Percentiles rank a stretch among this genome's conserved stretches.
phyloP scores from a whole-genome alignment of 129 eudicot genomes.

The Saussurea involucrata region DNA sequence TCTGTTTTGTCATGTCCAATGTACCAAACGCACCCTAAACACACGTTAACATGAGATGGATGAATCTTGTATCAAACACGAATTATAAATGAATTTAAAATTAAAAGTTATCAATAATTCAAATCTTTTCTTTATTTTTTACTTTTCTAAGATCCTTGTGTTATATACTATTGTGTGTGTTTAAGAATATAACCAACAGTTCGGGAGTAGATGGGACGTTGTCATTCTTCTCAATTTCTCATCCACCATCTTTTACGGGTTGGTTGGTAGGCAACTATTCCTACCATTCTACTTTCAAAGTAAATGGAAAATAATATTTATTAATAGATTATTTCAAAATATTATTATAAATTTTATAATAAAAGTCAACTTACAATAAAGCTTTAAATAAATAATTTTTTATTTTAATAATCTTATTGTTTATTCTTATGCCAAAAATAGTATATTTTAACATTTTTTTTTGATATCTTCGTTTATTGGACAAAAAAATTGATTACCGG shows the following conservation, averaged over 20 bases:
- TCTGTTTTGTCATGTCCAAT: too few relatives aligned
- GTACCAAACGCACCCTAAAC: too few relatives aligned
- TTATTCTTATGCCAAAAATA: background rate
- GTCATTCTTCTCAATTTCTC: background rate
- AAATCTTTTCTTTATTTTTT: too few relatives aligned
- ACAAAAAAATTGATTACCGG: background rate
- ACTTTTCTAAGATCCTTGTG: too few relatives aligned
- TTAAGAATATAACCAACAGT: background rate
- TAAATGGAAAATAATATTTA: background rate
- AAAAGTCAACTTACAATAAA: background rate
- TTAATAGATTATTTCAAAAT: background rate
- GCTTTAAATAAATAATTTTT: background rate
- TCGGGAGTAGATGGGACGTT: background rate
- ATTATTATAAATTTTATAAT: background rate
- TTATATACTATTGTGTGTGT: too few relatives aligned
- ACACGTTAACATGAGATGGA: too few relatives aligned
- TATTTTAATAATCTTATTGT: background rate
- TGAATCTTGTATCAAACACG: too few relatives aligned
- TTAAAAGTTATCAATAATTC: too few relatives aligned
- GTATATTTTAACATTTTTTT: background rate
- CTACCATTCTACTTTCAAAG: background rate
- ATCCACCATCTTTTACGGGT: background rate
- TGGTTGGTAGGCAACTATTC: background rate
- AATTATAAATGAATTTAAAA: too few relatives aligned
- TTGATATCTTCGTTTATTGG: background rate